Evolutionary conservation across 495 filamentous ascomycete genomes (phyloP), one percentile per base, ranked within the genome.

Genomic region (Elasticomyces elasticus): DNA sequence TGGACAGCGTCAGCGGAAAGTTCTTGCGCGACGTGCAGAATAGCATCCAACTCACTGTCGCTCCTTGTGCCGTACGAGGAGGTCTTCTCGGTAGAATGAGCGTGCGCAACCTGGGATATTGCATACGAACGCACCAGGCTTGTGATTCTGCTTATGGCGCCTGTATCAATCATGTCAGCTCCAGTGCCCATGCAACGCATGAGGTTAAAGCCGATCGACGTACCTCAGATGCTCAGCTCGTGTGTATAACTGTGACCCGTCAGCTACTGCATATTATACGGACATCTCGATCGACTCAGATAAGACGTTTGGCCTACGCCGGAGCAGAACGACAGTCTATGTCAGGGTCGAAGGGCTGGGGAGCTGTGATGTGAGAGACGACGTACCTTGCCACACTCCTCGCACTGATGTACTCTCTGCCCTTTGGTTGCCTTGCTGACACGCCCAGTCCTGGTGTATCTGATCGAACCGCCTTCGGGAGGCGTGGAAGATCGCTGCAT

Each of bases 61-160:
- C 62, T 89, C 85, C 64, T 83, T 76, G 66, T 95, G 89, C 47
- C 89, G 81, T 25, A 76, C 73, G 26, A 94, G 74, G 23, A 95
- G 70, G 68, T 95, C 89, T 13, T 79, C 73, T 28, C 89, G 80
- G 44, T 79, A 73, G 64, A 94, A 94, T 2, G 71, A 68, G 48
- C 68, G 78, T 0, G 72, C 72, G 64, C 87, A 94, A 19, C 75
- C 70, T 33, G 75, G 68, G 45, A 81, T 74, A 7, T 77, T 74
- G 67, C 89, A 94, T 25, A 75, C 75, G 60, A 79, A 72, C 27
- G 86, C 82, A 54, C 80, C 74, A 19, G 78, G 77, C 62, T 82
- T 81, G 71, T 95, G 89, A 66, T 90, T 90, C 46, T 90, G 70
- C 67, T 94, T 85, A 71, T 95, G 89, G 45, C 88, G 87, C 68